Percentiles rank a stretch among this genome's conserved stretches.
phyloP scores from a whole-genome alignment of 345 rosid species.

The Zanthoxylum bungeanum region DNA sequence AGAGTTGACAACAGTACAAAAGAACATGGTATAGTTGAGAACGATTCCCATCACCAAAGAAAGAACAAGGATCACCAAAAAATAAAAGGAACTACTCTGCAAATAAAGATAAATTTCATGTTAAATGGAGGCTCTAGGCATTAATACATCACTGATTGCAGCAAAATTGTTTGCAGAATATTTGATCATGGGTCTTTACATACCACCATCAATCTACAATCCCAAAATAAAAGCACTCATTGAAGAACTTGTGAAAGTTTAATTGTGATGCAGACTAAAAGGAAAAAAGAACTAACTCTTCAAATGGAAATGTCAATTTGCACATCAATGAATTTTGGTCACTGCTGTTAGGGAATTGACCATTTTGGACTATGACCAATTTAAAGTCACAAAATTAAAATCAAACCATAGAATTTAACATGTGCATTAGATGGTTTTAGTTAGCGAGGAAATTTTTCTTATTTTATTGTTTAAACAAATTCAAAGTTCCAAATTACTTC shows the following conservation, averaged over 20 bases:
- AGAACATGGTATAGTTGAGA: conserved; percentile 96
- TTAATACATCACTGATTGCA: not conserved
- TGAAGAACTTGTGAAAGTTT: not conserved
- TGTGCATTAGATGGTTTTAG: not conserved
- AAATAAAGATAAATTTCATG: conserved; percentile 17
- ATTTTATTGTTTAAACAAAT: not conserved
- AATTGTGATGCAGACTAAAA: not conserved
- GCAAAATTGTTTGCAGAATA: not conserved
- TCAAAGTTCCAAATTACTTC: not conserved
- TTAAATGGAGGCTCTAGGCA: conserved; percentile 2
- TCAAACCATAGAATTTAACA: not conserved
- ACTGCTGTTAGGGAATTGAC: not conserved
- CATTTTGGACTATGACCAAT: too few species aligned
- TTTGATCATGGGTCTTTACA: not conserved
- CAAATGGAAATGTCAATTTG: not conserved
- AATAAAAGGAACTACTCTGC: conserved; percentile 78
- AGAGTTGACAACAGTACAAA: conserved; percentile 95
- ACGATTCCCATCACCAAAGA: conserved; percentile 91
- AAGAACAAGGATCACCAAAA: conserved; percentile 58
- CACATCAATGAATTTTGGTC: not conserved
- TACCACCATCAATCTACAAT: not conserved
- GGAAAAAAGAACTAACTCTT: not conserved
- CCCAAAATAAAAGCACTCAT: not conserved
- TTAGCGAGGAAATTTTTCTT: not conserved
- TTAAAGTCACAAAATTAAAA: not conserved